Percentiles rank a stretch among this genome's conserved stretches.
Evolutionary conservation across 169 alveolate genomes (phyloP).

Genomic region (Babesia divergens): DNA sequence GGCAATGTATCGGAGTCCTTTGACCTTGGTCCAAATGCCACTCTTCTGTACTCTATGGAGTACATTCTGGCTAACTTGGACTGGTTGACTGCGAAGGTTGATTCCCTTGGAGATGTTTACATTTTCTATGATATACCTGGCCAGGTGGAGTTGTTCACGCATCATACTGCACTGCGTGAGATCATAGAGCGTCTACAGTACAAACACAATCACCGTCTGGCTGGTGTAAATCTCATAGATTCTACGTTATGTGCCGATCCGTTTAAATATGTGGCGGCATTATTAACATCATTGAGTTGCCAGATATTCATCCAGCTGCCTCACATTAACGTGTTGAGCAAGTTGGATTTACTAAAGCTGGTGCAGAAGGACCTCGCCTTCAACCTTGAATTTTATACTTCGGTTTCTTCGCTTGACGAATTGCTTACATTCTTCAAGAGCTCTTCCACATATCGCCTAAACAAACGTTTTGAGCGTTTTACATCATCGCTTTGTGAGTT

Average conservation of each 20-base stretch:
- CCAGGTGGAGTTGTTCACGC: constrained; percentile 93
- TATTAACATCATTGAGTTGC: constrained; percentile 89
- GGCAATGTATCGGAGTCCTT: constrained; percentile 83
- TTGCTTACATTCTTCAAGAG: constrained; percentile 23
- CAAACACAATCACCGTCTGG: constrained; percentile 73
- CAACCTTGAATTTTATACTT: constrained; percentile 51
- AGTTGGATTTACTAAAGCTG: constrained; percentile 81
- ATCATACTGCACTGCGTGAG: constrained; percentile 85
- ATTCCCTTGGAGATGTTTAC: constrained; percentile 75
- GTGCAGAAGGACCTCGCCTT: constrained; percentile 73
- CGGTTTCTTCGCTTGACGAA: constrained; percentile 30
- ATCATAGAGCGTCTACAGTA: constrained; percentile 75
- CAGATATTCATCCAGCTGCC: constrained; percentile 94
- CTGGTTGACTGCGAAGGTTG: constrained; percentile 82
- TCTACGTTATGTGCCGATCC: constrained; percentile 88
- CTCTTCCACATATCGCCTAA: constrained; percentile 2
- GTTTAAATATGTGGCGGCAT: constrained; percentile 87
- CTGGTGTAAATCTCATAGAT: constrained; percentile 81
- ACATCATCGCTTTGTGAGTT: constrained; percentile 46
- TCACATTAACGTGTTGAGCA: constrained; percentile 88
- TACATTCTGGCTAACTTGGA: constrained; percentile 86
- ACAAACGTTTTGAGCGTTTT: constrained; percentile 42
- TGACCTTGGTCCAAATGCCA: constrained; percentile 94
- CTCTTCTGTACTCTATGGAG: constrained; percentile 91
- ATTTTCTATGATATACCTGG: constrained; percentile 94